phyloP scores from a whole-genome alignment of 2,329 filamentous ascomycete genomes.

The Aspergillus sp. region DNA sequence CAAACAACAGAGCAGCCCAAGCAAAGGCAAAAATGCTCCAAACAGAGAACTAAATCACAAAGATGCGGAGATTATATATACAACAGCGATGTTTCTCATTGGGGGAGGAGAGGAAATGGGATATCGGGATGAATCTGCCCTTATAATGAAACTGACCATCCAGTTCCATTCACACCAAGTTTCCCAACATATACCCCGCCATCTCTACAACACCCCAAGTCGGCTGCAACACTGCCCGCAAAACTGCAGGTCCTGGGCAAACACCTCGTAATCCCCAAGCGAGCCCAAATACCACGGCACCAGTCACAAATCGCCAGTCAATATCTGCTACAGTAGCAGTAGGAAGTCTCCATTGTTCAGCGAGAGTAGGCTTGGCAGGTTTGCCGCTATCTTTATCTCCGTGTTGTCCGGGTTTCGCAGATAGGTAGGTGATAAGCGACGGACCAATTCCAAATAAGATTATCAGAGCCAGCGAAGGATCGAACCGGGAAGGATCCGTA shows the following conservation, averaged over 20 bases:
- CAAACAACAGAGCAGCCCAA: no score
- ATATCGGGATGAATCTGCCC: not conserved
- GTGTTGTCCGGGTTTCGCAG: slow-evolving; percentile 21
- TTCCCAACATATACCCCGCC: slow-evolving; percentile 42
- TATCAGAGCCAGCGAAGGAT: slow-evolving; percentile 46
- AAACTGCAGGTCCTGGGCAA: slow-evolving; percentile 47
- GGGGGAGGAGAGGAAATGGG: no score
- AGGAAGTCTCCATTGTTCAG: slow-evolving; percentile 37
- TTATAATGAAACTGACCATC: not conserved
- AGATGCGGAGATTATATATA: no score
- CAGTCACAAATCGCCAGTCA: slow-evolving; percentile 43
- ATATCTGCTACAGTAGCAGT: slow-evolving; percentile 42
- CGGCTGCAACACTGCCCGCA: slow-evolving; percentile 43
- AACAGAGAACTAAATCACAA: no score
- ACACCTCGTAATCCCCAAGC: slow-evolving; percentile 47
- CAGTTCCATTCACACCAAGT: slow-evolving; percentile 18
- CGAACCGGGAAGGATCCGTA: slow-evolving; percentile 39
- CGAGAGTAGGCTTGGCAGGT: slow-evolving; percentile 33
- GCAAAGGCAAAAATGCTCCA: no score
- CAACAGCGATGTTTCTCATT: no score
- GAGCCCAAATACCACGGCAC: slow-evolving; percentile 44
- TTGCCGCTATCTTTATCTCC: slow-evolving; percentile 16
- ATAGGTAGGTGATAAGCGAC: slow-evolving; percentile 33
- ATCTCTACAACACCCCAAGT: slow-evolving; percentile 44
- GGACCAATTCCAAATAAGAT: slow-evolving; percentile 46